Evolutionary conservation across 129 eudicot genomes (phyloP).

Genomic region (Apium graveolens): DNA sequence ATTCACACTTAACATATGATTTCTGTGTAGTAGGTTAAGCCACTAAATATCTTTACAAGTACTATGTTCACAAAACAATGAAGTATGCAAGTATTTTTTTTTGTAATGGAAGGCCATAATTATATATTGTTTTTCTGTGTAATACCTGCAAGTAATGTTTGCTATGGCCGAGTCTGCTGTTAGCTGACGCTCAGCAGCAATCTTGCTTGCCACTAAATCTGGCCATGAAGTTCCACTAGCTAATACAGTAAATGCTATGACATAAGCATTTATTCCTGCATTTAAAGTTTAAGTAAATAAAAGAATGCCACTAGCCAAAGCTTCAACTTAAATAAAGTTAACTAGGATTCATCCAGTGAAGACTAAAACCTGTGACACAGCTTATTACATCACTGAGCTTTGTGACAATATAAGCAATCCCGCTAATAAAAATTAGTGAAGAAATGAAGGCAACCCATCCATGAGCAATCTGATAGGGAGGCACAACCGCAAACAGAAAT

Average conservation of each 20-base stretch:
- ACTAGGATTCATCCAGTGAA: neutral
- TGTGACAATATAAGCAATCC: conserved; percentile 82
- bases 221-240: conserved; percentile 98
- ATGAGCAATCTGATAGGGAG: conserved; percentile 89
- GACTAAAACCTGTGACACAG: conserved; percentile 74
- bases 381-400: conserved; percentile 69
- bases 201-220: conserved; percentile 92
- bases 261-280: conserved; percentile 77
- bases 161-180: conserved; percentile 98
- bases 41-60: neutral
- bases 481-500: conserved; percentile 79
- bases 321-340: neutral
- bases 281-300: neutral
- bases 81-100: neutral
- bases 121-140: neutral
- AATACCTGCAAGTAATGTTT: conserved; percentile 92
- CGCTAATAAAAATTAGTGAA: conserved; percentile 68
- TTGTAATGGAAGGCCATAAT: neutral
- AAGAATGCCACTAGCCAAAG: neutral
- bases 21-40: neutral
- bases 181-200: conserved; percentile 88
- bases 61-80: neutral
- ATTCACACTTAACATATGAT: neutral
- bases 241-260: conserved; percentile 86
- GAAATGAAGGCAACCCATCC: conserved; percentile 91